A percentile compares a stretch with the other conserved stretches of the same genome.
These are phyloP conservation scores for Hygrocybe coccinea DNA, from an alignment of 768 basidiomycete species.

Conservation along the genomic window DNA sequence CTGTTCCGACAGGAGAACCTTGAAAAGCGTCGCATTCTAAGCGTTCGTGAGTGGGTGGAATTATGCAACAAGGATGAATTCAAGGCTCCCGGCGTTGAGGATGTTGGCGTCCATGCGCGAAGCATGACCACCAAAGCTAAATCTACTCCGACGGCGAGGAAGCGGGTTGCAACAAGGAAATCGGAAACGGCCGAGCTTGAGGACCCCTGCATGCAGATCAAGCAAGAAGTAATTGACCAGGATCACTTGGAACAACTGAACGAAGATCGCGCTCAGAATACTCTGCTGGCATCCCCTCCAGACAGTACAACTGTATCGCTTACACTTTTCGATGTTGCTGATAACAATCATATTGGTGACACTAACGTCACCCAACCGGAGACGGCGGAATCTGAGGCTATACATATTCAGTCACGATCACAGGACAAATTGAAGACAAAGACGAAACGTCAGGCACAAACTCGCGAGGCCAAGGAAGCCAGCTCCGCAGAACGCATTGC, in stretches of 20 bases:
- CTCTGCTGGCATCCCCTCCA: constrained; percentile 37
- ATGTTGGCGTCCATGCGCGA: constrained; percentile 53
- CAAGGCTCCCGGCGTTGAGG: constrained; percentile 66
- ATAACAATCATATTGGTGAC: constrained; percentile 11
- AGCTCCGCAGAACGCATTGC: constrained; percentile 45
- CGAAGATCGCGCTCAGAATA: not conserved
- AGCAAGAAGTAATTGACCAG: constrained; percentile 47
- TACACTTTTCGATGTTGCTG: constrained; percentile 7
- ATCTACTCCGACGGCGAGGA: constrained; percentile 36
- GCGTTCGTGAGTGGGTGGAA: constrained; percentile 84
- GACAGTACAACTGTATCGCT: constrained; percentile 36
- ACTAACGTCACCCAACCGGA: constrained; percentile 9
- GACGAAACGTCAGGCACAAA: constrained; percentile 35
- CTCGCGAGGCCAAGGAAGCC: constrained; percentile 46
- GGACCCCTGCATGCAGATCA: constrained; percentile 33
- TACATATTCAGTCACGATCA: not conserved
- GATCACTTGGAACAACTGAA: constrained; percentile 7
- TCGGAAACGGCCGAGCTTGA: constrained; percentile 45
- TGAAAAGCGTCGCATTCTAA: constrained; percentile 79
- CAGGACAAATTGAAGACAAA: constrained; percentile 30
- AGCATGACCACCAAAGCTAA: constrained; percentile 31
- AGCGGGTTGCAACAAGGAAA: constrained; percentile 36
- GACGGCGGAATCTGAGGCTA: constrained; percentile 14
- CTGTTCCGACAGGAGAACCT: constrained; percentile 88
- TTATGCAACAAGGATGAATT: constrained; percentile 67